These are phyloP conservation scores for Entelexis paramagnoliae DNA, from an alignment of 1,139 yeast genomes.

Conservation along the genomic window DNA sequence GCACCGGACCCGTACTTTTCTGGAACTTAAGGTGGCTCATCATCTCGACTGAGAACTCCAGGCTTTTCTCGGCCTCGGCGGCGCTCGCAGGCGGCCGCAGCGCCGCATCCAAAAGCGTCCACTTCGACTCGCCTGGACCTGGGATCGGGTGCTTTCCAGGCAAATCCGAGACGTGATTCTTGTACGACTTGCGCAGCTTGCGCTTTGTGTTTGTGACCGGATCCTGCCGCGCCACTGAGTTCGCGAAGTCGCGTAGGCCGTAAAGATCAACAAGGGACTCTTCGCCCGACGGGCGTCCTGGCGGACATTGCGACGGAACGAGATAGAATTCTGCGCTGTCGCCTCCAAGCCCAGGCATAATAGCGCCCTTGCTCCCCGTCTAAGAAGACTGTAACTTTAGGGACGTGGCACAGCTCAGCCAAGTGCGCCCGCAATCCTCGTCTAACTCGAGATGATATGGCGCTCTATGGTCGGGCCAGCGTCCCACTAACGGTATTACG, in stretches of 20 bases:
- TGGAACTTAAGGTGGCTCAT: constrained; percentile 50
- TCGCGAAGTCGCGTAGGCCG: constrained; percentile 56
- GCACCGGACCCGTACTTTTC: constrained; percentile 62
- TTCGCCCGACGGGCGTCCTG: constrained; percentile 51
- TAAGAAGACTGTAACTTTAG: background rate
- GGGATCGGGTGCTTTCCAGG: constrained; percentile 62
- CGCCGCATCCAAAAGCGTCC: constrained; percentile 29
- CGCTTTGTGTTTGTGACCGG: constrained; percentile 85
- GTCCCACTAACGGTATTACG: too few species aligned
- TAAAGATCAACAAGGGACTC: constrained; percentile 61
- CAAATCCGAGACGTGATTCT: constrained; percentile 76
- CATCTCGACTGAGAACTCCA: constrained; percentile 34
- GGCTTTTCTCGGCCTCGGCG: constrained; percentile 28
- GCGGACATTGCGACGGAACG: constrained; percentile 3
- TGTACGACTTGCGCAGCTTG: constrained; percentile 83
- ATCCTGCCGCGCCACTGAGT: constrained; percentile 76
- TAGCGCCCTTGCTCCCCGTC: background rate
- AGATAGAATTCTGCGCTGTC: constrained; percentile 8
- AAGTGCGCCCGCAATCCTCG: too few species aligned
- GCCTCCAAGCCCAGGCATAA: background rate
- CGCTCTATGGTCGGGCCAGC: too few species aligned
- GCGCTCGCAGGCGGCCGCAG: constrained; percentile 25
- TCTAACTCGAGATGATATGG: too few species aligned
- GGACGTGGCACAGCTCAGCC: too few species aligned
- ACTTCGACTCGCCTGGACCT: constrained; percentile 32